A percentile compares a stretch with the other conserved stretches of the same genome.
phyloP scores from a whole-genome alignment of 768 basidiomycete species.

The Suillus bovinus region DNA sequence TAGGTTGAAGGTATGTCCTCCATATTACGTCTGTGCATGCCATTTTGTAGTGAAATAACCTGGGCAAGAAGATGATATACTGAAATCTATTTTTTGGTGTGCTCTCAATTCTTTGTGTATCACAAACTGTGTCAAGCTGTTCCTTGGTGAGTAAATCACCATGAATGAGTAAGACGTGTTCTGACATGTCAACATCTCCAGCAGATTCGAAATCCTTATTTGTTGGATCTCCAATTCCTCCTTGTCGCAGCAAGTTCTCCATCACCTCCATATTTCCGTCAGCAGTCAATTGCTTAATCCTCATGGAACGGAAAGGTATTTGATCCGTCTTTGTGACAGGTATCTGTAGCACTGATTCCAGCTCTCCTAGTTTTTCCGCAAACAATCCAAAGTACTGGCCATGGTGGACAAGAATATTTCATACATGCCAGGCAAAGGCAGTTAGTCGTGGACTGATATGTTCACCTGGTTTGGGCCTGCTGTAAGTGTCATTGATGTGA shows the following conservation, averaged over 20 bases:
- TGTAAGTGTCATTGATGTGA: slow-evolving; percentile 9
- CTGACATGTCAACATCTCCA: slow-evolving; percentile 13
- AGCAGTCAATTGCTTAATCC: slow-evolving; percentile 25
- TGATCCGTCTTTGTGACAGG: slow-evolving; percentile 25
- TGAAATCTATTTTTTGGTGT: slow-evolving; percentile 33
- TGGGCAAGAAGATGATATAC: slow-evolving; percentile 34
- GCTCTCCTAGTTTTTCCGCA: not conserved
- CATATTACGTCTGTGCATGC: slow-evolving; percentile 22
- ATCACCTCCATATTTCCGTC: slow-evolving; percentile 24
- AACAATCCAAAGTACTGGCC: not conserved
- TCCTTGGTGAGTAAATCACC: slow-evolving; percentile 29
- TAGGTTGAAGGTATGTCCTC: slow-evolving; percentile 18
- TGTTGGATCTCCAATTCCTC: slow-evolving; percentile 4
- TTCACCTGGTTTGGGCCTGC: not conserved
- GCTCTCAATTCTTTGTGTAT: slow-evolving; percentile 26
- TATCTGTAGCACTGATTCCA: slow-evolving; percentile 14
- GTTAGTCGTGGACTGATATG: not conserved
- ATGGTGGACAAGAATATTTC: not conserved
- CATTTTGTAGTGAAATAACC: slow-evolving; percentile 35
- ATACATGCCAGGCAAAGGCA: not conserved
- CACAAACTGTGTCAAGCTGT: slow-evolving; percentile 11
- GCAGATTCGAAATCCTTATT: slow-evolving; percentile 11
- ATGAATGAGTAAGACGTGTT: slow-evolving; percentile 20
- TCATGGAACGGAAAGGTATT: slow-evolving; percentile 21
- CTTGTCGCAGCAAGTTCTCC: slow-evolving; percentile 11